Evolutionary conservation across 768 basidiomycete genomes (phyloP).

Genomic region (Russula dissimulans): DNA sequence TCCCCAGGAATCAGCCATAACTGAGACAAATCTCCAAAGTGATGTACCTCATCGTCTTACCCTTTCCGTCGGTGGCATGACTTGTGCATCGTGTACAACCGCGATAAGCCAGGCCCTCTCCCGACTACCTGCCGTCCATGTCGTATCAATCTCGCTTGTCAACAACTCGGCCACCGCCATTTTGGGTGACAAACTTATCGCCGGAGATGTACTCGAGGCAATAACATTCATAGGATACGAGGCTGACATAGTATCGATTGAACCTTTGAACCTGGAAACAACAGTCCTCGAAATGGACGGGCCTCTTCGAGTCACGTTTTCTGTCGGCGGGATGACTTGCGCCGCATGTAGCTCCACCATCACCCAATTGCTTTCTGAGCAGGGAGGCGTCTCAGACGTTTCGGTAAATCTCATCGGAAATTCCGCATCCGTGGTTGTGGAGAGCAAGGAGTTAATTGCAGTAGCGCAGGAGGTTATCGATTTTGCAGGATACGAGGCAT

Average conservation of each 20-base stretch:
- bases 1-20: background rate
- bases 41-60: conserved; percentile 5
- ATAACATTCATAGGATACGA: conserved; percentile 28
- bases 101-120: conserved; percentile 25
- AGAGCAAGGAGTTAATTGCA: conserved; percentile 25
- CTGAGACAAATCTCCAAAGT: background rate
- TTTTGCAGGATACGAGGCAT: conserved; percentile 33
- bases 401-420: conserved; percentile 51
- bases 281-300: conserved; percentile 4
- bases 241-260: background rate
- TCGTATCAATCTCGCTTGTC: conserved; percentile 28
- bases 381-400: conserved; percentile 44
- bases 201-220: conserved; percentile 19
- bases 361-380: conserved; percentile 37
- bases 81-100: conserved; percentile 30
- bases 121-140: conserved; percentile 20
- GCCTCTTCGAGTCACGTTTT: conserved; percentile 36
- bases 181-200: conserved; percentile 1
- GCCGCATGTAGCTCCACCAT: conserved; percentile 54
- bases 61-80: conserved; percentile 32
- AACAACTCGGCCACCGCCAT: conserved; percentile 21
- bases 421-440: conserved; percentile 43
- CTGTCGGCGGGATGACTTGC: conserved; percentile 74
- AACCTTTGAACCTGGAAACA: background rate
- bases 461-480: conserved; percentile 29